Evolutionary conservation across 164 flowering plant genomes (phyloP).

Genomic region (Sextonia rubra): DNA sequence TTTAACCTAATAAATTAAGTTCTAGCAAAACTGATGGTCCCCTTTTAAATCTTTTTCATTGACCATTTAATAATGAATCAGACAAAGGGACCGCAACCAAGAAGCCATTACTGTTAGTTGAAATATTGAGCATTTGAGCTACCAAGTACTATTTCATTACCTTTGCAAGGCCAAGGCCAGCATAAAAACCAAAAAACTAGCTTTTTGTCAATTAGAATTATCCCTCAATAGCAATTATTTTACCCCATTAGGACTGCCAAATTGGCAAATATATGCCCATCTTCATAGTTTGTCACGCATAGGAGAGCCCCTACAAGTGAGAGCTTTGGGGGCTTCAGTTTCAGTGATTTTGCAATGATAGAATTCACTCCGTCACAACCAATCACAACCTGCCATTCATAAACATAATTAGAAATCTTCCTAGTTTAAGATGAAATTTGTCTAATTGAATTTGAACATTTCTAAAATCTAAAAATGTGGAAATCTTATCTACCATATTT

Average conservation of each 20-base stretch:
- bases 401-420: too few species aligned
- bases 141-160: constrained; percentile 16
- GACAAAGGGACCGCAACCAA: too few species aligned
- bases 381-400: constrained; percentile 33
- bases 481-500: too few species aligned
- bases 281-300: constrained; percentile 35
- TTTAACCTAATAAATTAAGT: too few species aligned
- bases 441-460: too few species aligned
- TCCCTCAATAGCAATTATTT: constrained; percentile 21
- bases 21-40: too few species aligned
- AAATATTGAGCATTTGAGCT: too few species aligned
- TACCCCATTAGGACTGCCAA: constrained; percentile 17
- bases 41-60: too few species aligned
- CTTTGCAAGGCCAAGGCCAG: constrained; percentile 17
- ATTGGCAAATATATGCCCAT: constrained; percentile 32
- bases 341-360: constrained; percentile 29
- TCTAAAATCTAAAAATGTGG: too few species aligned
- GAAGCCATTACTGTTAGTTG: too few species aligned
- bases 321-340: constrained; percentile 23
- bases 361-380: constrained; percentile 63
- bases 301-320: constrained; percentile 23
- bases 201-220: constrained; percentile 31
- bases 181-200: constrained; percentile 41
- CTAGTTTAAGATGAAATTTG: too few species aligned
- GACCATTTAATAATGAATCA: too few species aligned